A percentile compares a stretch with the other conserved stretches of the same genome.
phyloP scores from a whole-genome alignment of 2,329 filamentous ascomycete species.

The Chrysoporthe cubensis region DNA sequence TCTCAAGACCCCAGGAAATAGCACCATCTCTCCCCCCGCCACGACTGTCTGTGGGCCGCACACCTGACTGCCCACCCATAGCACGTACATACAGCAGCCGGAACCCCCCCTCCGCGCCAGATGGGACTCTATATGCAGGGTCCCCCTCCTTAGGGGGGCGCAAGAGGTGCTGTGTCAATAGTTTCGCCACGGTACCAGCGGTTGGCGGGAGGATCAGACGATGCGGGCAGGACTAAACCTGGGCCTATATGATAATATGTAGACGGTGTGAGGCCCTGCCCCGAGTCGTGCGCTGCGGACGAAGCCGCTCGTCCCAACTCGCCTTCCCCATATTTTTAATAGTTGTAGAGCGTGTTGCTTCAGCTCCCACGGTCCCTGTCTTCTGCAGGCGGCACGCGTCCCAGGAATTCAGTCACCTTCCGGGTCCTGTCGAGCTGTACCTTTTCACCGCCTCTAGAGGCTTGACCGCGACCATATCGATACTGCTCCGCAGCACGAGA shows the following conservation, averaged over 20 bases:
- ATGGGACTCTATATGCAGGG: neutral
- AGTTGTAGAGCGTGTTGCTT: neutral
- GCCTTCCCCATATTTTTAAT: neutral
- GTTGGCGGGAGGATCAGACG: slow-evolving; percentile 1
- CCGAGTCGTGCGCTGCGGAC: neutral
- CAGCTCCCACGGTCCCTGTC: neutral
- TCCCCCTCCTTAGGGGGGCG: neutral
- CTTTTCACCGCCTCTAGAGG: neutral
- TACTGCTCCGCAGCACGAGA: neutral
- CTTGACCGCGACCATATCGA: neutral
- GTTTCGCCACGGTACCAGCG: slow-evolving; percentile 10
- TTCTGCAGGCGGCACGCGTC: neutral
- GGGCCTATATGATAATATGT: slow-evolving; percentile 1
- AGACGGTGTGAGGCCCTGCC: neutral
- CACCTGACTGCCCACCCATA: no score
- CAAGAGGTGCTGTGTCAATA: neutral
- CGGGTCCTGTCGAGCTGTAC: neutral
- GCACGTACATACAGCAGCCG: neutral
- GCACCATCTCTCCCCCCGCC: slow-evolving; percentile 9
- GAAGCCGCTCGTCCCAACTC: neutral
- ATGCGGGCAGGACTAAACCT: neutral
- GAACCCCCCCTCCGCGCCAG: neutral
- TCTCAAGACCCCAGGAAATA: slow-evolving; percentile 23
- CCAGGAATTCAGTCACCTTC: neutral
- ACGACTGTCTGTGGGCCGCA: slow-evolving; percentile 10